phyloP scores from a whole-genome alignment of 805 yeast genomes.

The Kazachstania taianensis region DNA sequence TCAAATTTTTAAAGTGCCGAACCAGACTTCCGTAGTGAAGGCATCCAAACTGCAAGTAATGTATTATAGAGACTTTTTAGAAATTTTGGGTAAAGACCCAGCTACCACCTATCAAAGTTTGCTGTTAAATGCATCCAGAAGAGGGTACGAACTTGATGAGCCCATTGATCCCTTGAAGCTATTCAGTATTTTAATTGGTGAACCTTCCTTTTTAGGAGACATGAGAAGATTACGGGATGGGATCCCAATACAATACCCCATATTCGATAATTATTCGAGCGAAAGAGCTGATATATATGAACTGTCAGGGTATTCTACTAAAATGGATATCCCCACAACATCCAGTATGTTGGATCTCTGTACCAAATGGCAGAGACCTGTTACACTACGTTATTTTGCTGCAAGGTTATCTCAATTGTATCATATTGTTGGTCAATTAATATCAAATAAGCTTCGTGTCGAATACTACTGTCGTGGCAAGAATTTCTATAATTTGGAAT shows the following conservation, averaged over 20 bases:
- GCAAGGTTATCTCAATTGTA: slow-evolving; percentile 42
- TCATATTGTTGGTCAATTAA: slow-evolving; percentile 18
- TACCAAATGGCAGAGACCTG: slow-evolving; percentile 40
- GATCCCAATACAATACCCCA: slow-evolving; percentile 31
- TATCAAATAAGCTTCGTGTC: slow-evolving; percentile 33
- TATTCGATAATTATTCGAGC: slow-evolving; percentile 32
- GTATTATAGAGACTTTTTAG: slow-evolving; percentile 45
- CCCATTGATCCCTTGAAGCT: slow-evolving; percentile 37
- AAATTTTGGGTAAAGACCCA: slow-evolving; percentile 25
- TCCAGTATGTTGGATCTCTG: slow-evolving; percentile 25
- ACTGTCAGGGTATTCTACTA: slow-evolving; percentile 10
- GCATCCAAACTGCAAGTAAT: slow-evolving; percentile 50
- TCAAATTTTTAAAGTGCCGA: slow-evolving; percentile 34
- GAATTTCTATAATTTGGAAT: slow-evolving; percentile 34
- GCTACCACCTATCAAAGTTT: slow-evolving; percentile 34
- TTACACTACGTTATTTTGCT: slow-evolving; percentile 48
- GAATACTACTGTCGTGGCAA: slow-evolving; percentile 42
- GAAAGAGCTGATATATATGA: slow-evolving; percentile 7
- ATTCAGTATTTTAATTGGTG: slow-evolving; percentile 31
- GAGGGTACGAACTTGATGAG: slow-evolving; percentile 39
- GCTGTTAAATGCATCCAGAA: slow-evolving; percentile 36
- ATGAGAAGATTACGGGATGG: slow-evolving; percentile 39
- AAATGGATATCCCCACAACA: slow-evolving; percentile 6
- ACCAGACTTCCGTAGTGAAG: slow-evolving; percentile 38
- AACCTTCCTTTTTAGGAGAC: slow-evolving; percentile 35